A percentile compares a stretch with the other conserved stretches of the same genome.
Conservation (phyloP, 2,329 filamentous ascomycete genomes). For the Botrytis hyacinthi region DNA sequence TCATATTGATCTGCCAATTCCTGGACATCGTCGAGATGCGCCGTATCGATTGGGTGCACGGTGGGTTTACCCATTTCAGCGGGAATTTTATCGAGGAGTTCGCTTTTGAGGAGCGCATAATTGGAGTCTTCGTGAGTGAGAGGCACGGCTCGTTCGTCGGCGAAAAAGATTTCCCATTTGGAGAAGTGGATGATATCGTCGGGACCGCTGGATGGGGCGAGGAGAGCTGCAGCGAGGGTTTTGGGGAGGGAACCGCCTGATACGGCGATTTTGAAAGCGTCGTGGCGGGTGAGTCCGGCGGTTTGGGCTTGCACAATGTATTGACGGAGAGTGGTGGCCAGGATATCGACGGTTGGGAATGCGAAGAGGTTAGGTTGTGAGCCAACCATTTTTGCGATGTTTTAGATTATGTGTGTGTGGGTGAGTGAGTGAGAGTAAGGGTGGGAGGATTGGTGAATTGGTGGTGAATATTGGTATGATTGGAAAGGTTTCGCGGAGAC, state of each 20-base stretch:
- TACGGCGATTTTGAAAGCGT: slow-evolving; percentile 84
- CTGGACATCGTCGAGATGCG: slow-evolving; percentile 70
- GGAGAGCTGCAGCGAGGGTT: slow-evolving; percentile 79
- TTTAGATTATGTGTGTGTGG: background rate
- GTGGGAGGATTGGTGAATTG: background rate
- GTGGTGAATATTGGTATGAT: background rate
- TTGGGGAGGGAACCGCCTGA: slow-evolving; percentile 92
- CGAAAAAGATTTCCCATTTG: slow-evolving; percentile 98
- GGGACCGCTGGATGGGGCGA: slow-evolving; percentile 50
- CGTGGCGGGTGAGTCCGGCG: slow-evolving; percentile 75
- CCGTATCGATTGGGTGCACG: slow-evolving; percentile 75
- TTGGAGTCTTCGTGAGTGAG: slow-evolving; percentile 93
- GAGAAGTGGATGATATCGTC: slow-evolving; percentile 70
- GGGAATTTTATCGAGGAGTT: slow-evolving; percentile 87
- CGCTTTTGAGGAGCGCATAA: slow-evolving; percentile 81
- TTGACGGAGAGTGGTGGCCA: slow-evolving; percentile 74
- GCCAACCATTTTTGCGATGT: slow-evolving; percentile 29
- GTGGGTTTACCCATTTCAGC: slow-evolving; percentile 58
- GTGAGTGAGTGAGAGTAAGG: background rate
- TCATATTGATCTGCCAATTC: slow-evolving; percentile 95
- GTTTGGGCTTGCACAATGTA: slow-evolving; percentile 83
- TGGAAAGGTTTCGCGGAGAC: background rate
- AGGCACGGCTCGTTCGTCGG: slow-evolving; percentile 92
- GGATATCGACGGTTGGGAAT: slow-evolving; percentile 66
- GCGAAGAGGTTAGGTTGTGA: slow-evolving; percentile 68